Conservation (phyloP, 2,329 filamentous ascomycete species). For the Ophiostoma angusticollis region DNA sequence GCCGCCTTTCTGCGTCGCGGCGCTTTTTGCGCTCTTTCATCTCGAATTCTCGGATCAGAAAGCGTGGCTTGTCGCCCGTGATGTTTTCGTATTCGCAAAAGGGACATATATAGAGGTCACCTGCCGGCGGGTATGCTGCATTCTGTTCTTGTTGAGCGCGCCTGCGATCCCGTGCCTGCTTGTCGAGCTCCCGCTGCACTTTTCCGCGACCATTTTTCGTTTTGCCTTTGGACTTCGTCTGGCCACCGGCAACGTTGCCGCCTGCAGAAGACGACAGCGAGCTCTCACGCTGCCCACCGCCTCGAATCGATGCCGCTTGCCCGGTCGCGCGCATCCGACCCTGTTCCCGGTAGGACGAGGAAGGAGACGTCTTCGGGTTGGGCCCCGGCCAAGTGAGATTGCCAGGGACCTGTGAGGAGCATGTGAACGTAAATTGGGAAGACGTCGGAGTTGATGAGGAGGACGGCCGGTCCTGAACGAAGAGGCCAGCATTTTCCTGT, state of each 20-base stretch:
- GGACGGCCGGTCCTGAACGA: conserved; percentile 45
- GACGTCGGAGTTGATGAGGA: conserved; percentile 55
- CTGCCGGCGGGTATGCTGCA: conserved; percentile 56
- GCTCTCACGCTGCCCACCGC: not conserved
- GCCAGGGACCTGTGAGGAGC: conserved; percentile 80
- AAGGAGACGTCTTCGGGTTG: conserved; percentile 4
- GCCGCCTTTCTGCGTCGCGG: conserved; percentile 74
- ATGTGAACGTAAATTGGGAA: conserved; percentile 92
- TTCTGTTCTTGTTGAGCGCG: conserved; percentile 67
- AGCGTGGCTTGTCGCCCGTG: conserved; percentile 74
- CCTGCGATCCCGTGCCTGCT: conserved; percentile 65
- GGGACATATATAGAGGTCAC: conserved; percentile 89
- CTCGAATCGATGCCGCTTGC: too few relatives aligned
- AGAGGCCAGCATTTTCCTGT: conserved; percentile 68
- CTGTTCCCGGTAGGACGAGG: conserved; percentile 6
- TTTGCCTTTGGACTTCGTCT: conserved; percentile 19
- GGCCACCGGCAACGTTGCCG: not conserved
- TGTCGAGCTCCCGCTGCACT: conserved; percentile 55
- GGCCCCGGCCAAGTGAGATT: conserved; percentile 50
- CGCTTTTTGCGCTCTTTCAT: conserved; percentile 81
- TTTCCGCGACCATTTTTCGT: conserved; percentile 53
- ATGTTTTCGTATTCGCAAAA: conserved; percentile 98
- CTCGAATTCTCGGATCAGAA: conserved; percentile 83
- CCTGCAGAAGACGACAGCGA: not conserved
- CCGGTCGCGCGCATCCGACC: conserved; percentile 2